These are phyloP conservation scores for Byssochlamys sp. DNA, from an alignment of 2,329 filamentous ascomycete species.

Conservation along the genomic window DNA sequence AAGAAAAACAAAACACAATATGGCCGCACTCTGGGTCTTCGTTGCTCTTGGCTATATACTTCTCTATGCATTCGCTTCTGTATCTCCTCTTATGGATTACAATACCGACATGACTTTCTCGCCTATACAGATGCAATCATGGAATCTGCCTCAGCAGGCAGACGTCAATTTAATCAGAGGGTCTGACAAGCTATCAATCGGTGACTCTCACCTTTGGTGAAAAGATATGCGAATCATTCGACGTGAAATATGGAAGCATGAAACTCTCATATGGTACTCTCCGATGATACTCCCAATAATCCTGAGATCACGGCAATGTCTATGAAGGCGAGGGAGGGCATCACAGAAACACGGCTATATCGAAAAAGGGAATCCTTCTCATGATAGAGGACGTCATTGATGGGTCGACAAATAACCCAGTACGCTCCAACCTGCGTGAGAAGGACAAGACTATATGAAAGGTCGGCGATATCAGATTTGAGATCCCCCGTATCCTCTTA, in stretches of 20 bases:
- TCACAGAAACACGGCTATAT: too few relatives aligned
- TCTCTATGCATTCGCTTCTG: slow-evolving; percentile 24
- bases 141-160: neutral
- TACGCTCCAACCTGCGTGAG: too few relatives aligned
- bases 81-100: slow-evolving; percentile 11
- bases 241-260: neutral
- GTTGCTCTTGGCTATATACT: slow-evolving; percentile 27
- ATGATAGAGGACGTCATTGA: too few relatives aligned
- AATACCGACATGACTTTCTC: slow-evolving; percentile 4
- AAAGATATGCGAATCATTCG: neutral
- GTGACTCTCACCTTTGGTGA: neutral
- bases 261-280: neutral
- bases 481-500: neutral
- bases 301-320: neutral
- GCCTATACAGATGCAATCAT: neutral
- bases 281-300: neutral
- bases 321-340: too few relatives aligned
- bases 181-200: neutral
- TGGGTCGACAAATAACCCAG: too few relatives aligned
- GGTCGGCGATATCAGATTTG: neutral
- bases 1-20: slow-evolving; percentile 5
- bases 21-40: slow-evolving; percentile 24
- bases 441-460: neutral
- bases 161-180: neutral
- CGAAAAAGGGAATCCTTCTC: too few relatives aligned